Evolutionary conservation across 805 yeast species (phyloP).

Genomic region (Hanseniaspora osmophila): DNA sequence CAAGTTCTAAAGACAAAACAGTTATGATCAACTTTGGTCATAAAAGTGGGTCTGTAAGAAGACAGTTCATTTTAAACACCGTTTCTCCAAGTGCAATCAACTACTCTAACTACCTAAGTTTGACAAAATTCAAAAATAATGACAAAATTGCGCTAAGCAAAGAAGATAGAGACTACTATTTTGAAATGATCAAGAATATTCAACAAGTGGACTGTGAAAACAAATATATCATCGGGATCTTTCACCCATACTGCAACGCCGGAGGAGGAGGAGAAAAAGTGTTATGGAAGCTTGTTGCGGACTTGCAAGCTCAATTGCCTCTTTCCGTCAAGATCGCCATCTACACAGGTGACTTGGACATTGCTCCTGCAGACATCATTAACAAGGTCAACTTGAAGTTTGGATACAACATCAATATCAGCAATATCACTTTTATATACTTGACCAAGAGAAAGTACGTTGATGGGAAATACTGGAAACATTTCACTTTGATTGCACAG

Average conservation of each 20-base stretch:
- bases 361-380: slow-evolving; percentile 35
- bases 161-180: slow-evolving; percentile 3
- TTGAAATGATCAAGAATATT: slow-evolving; percentile 1
- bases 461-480: slow-evolving; percentile 60
- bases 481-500: slow-evolving; percentile 75
- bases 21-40: slow-evolving; percentile 5
- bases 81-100: slow-evolving; percentile 1
- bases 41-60: slow-evolving; percentile 6
- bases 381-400: slow-evolving; percentile 42
- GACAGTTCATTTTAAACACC: slow-evolving; percentile 4
- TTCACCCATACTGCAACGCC: slow-evolving; percentile 91
- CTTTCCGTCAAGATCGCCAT: slow-evolving; percentile 36
- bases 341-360: slow-evolving; percentile 55
- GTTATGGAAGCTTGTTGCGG: slow-evolving; percentile 80
- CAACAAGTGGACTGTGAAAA: slow-evolving; percentile 1
- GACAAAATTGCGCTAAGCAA: slow-evolving; percentile 1
- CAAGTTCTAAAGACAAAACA: slow-evolving; percentile 1
- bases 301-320: slow-evolving; percentile 40
- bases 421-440: slow-evolving; percentile 48
- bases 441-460: slow-evolving; percentile 44
- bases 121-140: slow-evolving; percentile 1
- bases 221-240: slow-evolving; percentile 43
- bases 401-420: slow-evolving; percentile 34
- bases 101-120: slow-evolving; percentile 4
- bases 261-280: slow-evolving; percentile 99